These are phyloP conservation scores for Xylariales sp. DNA, from an alignment of 2,329 filamentous ascomycete species.

Conservation along the genomic window DNA sequence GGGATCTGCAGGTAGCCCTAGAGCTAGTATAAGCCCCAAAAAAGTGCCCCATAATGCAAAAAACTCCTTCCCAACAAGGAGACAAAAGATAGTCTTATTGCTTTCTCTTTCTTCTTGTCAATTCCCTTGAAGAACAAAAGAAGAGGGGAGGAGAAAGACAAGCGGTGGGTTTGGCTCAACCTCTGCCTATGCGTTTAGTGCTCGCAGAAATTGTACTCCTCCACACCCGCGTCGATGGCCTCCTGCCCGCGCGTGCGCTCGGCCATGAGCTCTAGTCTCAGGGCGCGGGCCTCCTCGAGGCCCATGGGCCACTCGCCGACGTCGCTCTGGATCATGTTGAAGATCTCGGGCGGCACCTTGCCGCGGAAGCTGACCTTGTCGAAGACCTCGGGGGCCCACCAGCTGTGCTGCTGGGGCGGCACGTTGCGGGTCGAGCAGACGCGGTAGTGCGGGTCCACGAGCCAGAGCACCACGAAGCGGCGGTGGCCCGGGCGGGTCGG, in stretches of 20 bases:
- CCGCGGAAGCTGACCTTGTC: conserved; percentile 3
- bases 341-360: conserved; percentile 1
- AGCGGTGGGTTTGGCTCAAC: not conserved
- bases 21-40: too few relatives aligned
- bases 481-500: conserved; percentile 47
- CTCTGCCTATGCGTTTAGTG: not conserved
- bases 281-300: not conserved
- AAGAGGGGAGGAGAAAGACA: not conserved
- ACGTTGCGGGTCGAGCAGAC: not conserved
- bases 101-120: too few relatives aligned
- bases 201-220: conserved; percentile 1
- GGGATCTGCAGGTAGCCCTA: too few relatives aligned
- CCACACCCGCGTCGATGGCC: not conserved
- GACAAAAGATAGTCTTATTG: too few relatives aligned
- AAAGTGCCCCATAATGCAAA: too few relatives aligned
- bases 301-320: conserved; percentile 5
- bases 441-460: not conserved
- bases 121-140: not conserved
- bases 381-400: conserved; percentile 3
- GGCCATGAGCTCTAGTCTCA: conserved; percentile 1
- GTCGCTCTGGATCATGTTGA: not conserved
- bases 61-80: too few relatives aligned
- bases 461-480: not conserved
- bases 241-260: conserved; percentile 1
- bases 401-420: conserved; percentile 2